phyloP scores from a whole-genome alignment of 2,329 filamentous ascomycete genomes.

The Botrytis paeoniae region DNA sequence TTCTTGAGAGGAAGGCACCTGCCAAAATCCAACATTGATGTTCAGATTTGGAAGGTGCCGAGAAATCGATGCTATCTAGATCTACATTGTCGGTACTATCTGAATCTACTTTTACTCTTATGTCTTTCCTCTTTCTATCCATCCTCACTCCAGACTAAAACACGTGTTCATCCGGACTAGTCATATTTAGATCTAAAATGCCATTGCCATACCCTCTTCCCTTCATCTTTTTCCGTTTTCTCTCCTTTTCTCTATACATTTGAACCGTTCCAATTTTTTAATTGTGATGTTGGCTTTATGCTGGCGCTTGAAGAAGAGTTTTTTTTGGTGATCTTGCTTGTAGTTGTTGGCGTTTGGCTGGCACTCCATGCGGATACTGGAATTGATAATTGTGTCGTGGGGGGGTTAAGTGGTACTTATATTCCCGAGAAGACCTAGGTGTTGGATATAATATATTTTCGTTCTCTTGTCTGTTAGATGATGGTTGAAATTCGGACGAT shows the following conservation, averaged over 20 bases:
- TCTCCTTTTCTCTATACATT: not conserved
- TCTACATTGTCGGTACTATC: too few relatives aligned
- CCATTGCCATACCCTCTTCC: not conserved
- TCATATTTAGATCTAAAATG: not conserved
- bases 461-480: not conserved
- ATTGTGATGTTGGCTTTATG: not conserved
- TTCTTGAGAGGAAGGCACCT: not conserved
- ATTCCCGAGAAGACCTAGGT: not conserved
- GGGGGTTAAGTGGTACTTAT: not conserved
- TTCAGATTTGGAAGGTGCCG: not conserved
- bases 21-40: not conserved
- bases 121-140: not conserved
- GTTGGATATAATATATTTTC: not conserved
- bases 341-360: too few relatives aligned
- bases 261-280: not conserved
- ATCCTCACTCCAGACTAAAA: not conserved
- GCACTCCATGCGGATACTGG: not conserved
- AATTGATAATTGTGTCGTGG: not conserved
- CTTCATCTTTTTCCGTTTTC: not conserved
- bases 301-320: not conserved
- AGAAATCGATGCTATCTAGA: not conserved
- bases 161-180: not conserved
- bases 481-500: not conserved
- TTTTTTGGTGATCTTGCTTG: too few relatives aligned
- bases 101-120: not conserved